phyloP scores from a whole-genome alignment of 2,329 filamentous ascomycete genomes.

The Colletotrichum tanaceti region DNA sequence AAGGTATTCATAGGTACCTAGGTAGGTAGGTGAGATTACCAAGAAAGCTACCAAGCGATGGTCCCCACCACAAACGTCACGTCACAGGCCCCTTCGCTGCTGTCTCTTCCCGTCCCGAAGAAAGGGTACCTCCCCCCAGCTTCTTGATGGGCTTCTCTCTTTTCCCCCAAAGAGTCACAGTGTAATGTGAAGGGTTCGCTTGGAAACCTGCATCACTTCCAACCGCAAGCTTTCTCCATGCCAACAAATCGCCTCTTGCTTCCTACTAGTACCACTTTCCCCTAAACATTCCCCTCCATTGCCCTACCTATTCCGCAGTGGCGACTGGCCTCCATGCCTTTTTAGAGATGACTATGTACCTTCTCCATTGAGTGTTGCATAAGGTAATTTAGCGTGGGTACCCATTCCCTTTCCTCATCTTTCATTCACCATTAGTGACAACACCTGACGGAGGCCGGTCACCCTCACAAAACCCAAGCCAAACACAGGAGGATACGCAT shows the following conservation, averaged over 20 bases:
- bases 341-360: constrained; percentile 20
- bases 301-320: background rate
- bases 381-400: constrained; percentile 31
- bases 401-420: background rate
- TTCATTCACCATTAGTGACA: constrained; percentile 1
- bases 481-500: constrained; percentile 5
- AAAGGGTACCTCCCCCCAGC: constrained; percentile 11
- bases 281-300: background rate
- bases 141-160: constrained; percentile 7
- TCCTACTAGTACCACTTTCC: background rate
- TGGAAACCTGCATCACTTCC: background rate
- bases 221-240: constrained; percentile 9
- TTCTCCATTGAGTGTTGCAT: constrained; percentile 14
- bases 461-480: background rate
- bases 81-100: constrained; percentile 3
- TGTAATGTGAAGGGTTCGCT: background rate
- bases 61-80: constrained; percentile 34
- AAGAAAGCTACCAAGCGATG: constrained; percentile 9
- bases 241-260: background rate
- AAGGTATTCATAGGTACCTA: no score
- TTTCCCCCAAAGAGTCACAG: background rate
- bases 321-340: constrained; percentile 3
- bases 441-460: constrained; percentile 9
- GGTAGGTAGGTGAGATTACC: constrained; percentile 23
- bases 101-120: background rate